A percentile compares a stretch with the other conserved stretches of the same genome.
phyloP scores from a whole-genome alignment of 352 stramenopile species.

The Pythium vanterpoolii region DNA sequence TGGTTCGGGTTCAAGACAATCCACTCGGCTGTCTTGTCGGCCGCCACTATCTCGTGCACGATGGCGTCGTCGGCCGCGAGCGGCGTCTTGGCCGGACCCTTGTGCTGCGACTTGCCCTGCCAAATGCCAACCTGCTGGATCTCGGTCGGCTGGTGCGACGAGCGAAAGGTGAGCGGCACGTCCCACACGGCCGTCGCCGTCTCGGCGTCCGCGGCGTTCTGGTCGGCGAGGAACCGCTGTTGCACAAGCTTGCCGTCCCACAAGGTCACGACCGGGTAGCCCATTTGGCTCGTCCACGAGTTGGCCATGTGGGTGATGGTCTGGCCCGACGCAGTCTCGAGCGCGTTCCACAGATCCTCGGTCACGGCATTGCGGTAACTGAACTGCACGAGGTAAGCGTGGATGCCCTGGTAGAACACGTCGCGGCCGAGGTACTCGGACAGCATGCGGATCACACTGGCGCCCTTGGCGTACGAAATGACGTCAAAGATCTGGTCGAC shows the following conservation, averaged over 20 bases:
- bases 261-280: conserved; percentile 91
- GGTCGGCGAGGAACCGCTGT: conserved; percentile 89
- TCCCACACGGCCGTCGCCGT: conserved; percentile 64
- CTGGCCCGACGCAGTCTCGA: conserved; percentile 89
- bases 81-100: conserved; percentile 19
- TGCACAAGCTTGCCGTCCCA: conserved; percentile 81
- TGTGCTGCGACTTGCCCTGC: conserved; percentile 53
- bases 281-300: conserved; percentile 94
- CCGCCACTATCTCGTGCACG: conserved; percentile 37
- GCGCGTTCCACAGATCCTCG: conserved; percentile 93
- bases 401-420: conserved; percentile 81
- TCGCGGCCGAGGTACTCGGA: conserved; percentile 67
- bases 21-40: conserved; percentile 61
- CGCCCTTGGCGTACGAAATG: conserved; percentile 95
- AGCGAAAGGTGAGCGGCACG: conserved; percentile 78
- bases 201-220: conserved; percentile 56
- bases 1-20: conserved; percentile 96
- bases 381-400: conserved; percentile 92
- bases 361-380: conserved; percentile 96
- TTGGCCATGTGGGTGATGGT: conserved; percentile 91
- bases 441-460: conserved; percentile 71
- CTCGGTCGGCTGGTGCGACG: conserved; percentile 33
- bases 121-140: conserved; percentile 70
- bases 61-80: conserved; percentile 83
- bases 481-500: conserved; percentile 98